Conservation (phyloP, 176 grass and related monocot species). For the Ensete ventricosum region DNA sequence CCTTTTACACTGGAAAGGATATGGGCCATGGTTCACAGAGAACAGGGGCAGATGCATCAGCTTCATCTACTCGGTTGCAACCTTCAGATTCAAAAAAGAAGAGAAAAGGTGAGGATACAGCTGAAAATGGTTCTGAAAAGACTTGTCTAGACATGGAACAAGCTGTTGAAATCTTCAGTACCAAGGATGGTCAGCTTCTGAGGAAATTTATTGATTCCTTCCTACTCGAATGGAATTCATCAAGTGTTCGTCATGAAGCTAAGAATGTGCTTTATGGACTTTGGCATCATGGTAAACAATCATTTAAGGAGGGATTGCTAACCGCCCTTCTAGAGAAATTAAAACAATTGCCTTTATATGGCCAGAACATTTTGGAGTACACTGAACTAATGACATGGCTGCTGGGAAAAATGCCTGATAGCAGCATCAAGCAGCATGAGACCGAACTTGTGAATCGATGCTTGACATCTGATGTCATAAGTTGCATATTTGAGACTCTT, state of each 20-base stretch:
- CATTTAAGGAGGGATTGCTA: conserved; percentile 61
- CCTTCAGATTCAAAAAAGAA: conserved; percentile 73
- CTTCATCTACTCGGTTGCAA: conserved; percentile 42
- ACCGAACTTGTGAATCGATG: conserved; percentile 59
- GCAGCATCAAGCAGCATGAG: conserved; percentile 52
- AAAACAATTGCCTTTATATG: conserved; percentile 67
- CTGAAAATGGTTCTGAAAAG: conserved; percentile 66
- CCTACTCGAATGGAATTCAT: conserved; percentile 84
- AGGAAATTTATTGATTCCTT: conserved; percentile 75
- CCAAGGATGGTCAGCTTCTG: conserved; percentile 55
- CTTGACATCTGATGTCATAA: conserved; percentile 69
- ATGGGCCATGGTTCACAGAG: conserved; percentile 43
- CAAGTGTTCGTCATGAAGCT: conserved; percentile 87
- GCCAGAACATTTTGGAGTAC: conserved; percentile 90
- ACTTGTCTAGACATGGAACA: conserved; percentile 89
- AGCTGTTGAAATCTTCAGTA: conserved; percentile 54
- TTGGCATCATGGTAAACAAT: conserved; percentile 76
- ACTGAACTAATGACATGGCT: conserved; percentile 82
- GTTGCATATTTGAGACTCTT: conserved; percentile 74
- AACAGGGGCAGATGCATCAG: conserved; percentile 32
- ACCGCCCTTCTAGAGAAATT: conserved; percentile 70
- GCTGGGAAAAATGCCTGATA: conserved; percentile 65
- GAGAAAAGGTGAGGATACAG: conserved; percentile 59
- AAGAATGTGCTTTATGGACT: conserved; percentile 79
- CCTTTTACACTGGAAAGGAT: conserved; percentile 90